Evolutionary conservation across 1,284 basidiomycete species (phyloP).

Genomic region (Irpex sp.): DNA sequence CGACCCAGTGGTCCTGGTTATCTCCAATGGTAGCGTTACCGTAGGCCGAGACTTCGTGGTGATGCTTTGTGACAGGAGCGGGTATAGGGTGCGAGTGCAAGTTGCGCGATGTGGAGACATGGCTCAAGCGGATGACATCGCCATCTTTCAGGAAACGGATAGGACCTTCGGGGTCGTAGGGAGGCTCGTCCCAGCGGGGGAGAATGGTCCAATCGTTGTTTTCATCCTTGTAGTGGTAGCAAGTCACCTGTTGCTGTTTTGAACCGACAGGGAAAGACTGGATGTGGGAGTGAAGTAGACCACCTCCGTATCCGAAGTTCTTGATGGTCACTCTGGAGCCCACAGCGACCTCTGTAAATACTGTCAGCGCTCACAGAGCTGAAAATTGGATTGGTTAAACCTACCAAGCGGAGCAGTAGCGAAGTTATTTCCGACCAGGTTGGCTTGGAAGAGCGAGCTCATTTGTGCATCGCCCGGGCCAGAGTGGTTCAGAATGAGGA

Average conservation of each 20-base stretch:
- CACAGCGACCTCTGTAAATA: conserved; percentile 72
- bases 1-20: conserved; percentile 86
- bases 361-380: not conserved
- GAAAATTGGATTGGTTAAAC: not conserved
- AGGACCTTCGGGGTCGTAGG: conserved; percentile 60
- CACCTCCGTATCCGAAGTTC: conserved; percentile 97
- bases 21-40: conserved; percentile 89
- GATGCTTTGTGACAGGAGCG: conserved; percentile 88
- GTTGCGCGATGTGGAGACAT: conserved; percentile 82
- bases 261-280: conserved; percentile 95
- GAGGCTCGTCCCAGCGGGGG: conserved; percentile 76
- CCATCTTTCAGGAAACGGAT: conserved; percentile 76
- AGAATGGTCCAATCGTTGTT: conserved; percentile 93
- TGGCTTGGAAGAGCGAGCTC: conserved; percentile 98
- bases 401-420: conserved; percentile 78
- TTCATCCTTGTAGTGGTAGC: conserved; percentile 98
- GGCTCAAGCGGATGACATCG: conserved; percentile 80
- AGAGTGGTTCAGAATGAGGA: conserved; percentile 89
- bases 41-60: conserved; percentile 92
- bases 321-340: conserved; percentile 94
- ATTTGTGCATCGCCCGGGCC: conserved; percentile 98
- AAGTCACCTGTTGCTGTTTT: conserved; percentile 94
- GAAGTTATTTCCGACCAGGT: conserved; percentile 93
- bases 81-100: conserved; percentile 90
- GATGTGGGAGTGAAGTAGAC: conserved; percentile 93